A percentile compares a stretch with the other conserved stretches of the same genome.
These are phyloP conservation scores for Trematosphaeria pertusa DNA, from an alignment of 2,329 filamentous ascomycete genomes.

Conservation along the genomic window DNA sequence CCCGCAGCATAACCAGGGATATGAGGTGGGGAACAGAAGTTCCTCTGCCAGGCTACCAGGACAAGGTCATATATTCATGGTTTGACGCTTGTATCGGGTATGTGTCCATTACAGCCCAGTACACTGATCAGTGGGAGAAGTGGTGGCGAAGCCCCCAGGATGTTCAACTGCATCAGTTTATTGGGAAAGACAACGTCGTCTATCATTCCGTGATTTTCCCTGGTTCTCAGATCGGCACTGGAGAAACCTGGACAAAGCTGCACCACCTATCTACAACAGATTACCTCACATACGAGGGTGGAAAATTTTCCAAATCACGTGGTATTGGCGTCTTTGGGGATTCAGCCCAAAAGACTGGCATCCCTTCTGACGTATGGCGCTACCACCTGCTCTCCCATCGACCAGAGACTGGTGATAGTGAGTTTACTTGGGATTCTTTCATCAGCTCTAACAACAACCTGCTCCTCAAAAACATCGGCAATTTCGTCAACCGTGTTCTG, in stretches of 20 bases:
- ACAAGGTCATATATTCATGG: constrained; percentile 84
- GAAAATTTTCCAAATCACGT: constrained; percentile 88
- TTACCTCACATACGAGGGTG: constrained; percentile 56
- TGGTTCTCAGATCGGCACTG: constrained; percentile 77
- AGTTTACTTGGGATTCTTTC: constrained; percentile 84
- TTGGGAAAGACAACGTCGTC: constrained; percentile 83
- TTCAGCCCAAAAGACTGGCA: constrained; percentile 79
- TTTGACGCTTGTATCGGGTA: constrained; percentile 89
- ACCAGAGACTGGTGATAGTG: constrained; percentile 79
- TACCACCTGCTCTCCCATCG: constrained; percentile 83
- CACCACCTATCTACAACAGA: constrained; percentile 85
- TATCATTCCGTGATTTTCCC: constrained; percentile 90
- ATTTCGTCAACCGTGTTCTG: constrained; percentile 59
- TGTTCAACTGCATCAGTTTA: constrained; percentile 85
- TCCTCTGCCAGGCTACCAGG: constrained; percentile 62
- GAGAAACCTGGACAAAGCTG: constrained; percentile 82
- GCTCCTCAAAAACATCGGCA: constrained; percentile 70
- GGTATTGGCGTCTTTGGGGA: constrained; percentile 87
- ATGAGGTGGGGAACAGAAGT: constrained; percentile 70
- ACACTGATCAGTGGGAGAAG: constrained; percentile 82
- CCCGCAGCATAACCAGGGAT: constrained; percentile 72
- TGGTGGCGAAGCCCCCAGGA: constrained; percentile 89
- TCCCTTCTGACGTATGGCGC: constrained; percentile 81
- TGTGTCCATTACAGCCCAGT: constrained; percentile 83
- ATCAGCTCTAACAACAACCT: constrained; percentile 82